Evolutionary conservation across 2,329 filamentous ascomycete genomes (phyloP).

Genomic region (Xylariales sp.): DNA sequence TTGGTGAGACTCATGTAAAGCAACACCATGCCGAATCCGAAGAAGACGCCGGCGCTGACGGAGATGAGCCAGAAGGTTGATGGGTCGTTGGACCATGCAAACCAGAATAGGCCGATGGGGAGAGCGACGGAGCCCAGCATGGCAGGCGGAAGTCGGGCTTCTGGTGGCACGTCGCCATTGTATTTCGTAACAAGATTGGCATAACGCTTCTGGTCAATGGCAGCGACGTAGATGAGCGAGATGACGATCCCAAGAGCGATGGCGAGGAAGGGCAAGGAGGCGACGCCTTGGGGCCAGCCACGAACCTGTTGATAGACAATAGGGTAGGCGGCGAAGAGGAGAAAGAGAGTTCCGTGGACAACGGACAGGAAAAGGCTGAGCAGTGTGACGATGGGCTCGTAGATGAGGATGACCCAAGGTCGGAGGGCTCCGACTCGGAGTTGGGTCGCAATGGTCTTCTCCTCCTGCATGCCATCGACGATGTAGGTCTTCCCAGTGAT

Average conservation of each 20-base stretch:
- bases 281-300: conserved; percentile 44
- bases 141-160: conserved; percentile 49
- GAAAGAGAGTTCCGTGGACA: conserved; percentile 34
- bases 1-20: conserved; percentile 8
- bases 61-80: conserved; percentile 7
- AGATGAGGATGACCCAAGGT: conserved; percentile 38
- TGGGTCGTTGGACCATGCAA: conserved; percentile 10
- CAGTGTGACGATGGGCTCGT: conserved; percentile 53
- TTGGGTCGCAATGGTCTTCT: conserved; percentile 10
- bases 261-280: conserved; percentile 52
- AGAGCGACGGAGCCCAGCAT: conserved; percentile 27
- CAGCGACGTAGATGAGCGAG: conserved; percentile 40
- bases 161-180: conserved; percentile 49
- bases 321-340: conserved; percentile 37
- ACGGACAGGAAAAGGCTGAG: conserved; percentile 50
- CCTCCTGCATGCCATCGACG: conserved; percentile 11
- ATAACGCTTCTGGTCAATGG: conserved; percentile 42
- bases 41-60: conserved; percentile 10
- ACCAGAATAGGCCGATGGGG: conserved; percentile 10
- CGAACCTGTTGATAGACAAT: conserved; percentile 48
- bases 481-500: conserved; percentile 20
- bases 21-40: conserved; percentile 12
- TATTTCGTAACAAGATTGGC: conserved; percentile 29
- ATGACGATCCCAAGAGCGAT: conserved; percentile 49
- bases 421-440: conserved; percentile 11